Evolutionary conservation across 768 basidiomycete genomes (phyloP).

Genomic region (Lactarius akahatsu): DNA sequence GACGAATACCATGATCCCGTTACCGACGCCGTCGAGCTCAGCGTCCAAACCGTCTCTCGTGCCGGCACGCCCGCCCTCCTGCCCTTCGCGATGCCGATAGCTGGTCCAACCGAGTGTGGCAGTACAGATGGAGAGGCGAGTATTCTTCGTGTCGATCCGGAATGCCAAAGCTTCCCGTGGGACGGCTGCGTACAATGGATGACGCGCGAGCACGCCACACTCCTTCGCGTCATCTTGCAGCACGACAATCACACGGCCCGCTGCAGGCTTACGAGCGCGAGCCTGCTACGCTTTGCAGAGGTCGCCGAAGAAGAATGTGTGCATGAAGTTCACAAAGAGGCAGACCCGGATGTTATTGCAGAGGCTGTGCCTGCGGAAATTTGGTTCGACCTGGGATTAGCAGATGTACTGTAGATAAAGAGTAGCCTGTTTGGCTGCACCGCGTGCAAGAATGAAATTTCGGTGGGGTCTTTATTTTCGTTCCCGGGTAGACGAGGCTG

Average conservation of each 20-base stretch:
- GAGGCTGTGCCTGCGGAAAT: slow-evolving; percentile 4
- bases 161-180: slow-evolving; percentile 3
- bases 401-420: not conserved
- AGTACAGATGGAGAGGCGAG: not conserved
- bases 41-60: not conserved
- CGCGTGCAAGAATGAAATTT: not conserved
- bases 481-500: not conserved
- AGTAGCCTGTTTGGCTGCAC: not conserved
- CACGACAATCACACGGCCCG: not conserved
- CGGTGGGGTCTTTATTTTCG: not conserved
- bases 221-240: slow-evolving; percentile 3
- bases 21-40: not conserved
- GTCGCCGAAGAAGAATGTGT: not conserved
- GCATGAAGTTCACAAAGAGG: not conserved
- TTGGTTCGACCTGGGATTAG: not conserved
- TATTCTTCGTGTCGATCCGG: slow-evolving; percentile 6
- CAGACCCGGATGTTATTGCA: not conserved
- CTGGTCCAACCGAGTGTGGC: not conserved
- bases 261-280: slow-evolving; percentile 21
- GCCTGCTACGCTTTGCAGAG: slow-evolving; percentile 7
- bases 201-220: not conserved
- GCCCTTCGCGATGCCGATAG: slow-evolving; percentile 2
- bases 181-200: slow-evolving; percentile 4
- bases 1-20: not conserved
- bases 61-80: not conserved